Conservation (phyloP, 768 basidiomycete genomes). For the Chlorophyllum brunneum region DNA sequence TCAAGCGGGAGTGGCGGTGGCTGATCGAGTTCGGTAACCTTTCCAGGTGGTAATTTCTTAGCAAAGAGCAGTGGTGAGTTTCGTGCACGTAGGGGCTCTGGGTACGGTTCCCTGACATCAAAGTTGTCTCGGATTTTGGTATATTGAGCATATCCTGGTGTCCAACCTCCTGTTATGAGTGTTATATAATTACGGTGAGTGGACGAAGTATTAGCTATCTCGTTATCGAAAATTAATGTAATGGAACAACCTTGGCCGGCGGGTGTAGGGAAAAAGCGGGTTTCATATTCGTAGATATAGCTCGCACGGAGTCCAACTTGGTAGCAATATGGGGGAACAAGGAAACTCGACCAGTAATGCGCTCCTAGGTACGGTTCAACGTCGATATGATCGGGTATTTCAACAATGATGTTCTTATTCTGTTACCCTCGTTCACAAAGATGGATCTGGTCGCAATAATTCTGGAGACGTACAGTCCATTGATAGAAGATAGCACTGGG, state of each 20-base stretch:
- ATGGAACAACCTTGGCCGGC: conserved; percentile 11
- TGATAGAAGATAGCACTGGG: conserved; percentile 27
- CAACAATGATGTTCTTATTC: conserved; percentile 27
- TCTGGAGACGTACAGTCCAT: conserved; percentile 25
- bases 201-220: background rate
- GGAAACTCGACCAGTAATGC: conserved; percentile 21
- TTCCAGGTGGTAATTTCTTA: conserved; percentile 13
- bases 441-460: background rate
- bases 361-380: conserved; percentile 25
- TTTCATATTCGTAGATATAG: conserved; percentile 30
- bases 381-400: conserved; percentile 23
- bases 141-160: conserved; percentile 13
- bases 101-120: conserved; percentile 24
- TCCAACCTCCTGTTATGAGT: conserved; percentile 14
- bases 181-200: too few species aligned
- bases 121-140: conserved; percentile 16
- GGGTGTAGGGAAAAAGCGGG: conserved; percentile 23
- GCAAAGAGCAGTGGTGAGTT: conserved; percentile 20
- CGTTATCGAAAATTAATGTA: background rate
- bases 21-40: background rate
- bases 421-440: conserved; percentile 5
- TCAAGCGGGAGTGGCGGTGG: background rate
- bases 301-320: conserved; percentile 16
- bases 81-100: conserved; percentile 19
- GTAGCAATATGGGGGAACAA: conserved; percentile 17